Evolutionary conservation across 495 filamentous ascomycete species (phyloP).

Genomic region (Penicillium odoratum): DNA sequence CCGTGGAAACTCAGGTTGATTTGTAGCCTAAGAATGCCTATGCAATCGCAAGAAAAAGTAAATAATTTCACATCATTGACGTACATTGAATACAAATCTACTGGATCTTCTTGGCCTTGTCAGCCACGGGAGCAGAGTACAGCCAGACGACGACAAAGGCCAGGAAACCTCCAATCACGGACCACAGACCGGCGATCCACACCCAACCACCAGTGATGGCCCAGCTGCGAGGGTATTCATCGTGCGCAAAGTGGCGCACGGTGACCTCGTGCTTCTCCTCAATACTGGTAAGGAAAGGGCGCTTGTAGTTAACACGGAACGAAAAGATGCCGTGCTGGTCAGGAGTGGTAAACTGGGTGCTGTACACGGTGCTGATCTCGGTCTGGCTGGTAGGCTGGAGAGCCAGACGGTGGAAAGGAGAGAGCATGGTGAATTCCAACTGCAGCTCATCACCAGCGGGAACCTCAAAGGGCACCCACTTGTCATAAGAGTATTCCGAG

Average conservation of each 20-base stretch:
- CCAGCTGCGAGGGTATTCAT: slow-evolving; percentile 92
- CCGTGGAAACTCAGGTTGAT: slow-evolving; percentile 6
- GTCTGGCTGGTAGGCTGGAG: slow-evolving; percentile 61
- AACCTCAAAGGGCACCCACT: slow-evolving; percentile 70
- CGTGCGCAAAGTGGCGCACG: slow-evolving; percentile 91
- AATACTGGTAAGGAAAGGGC: slow-evolving; percentile 83
- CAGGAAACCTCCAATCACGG: slow-evolving; percentile 80
- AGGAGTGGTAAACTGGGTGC: slow-evolving; percentile 73
- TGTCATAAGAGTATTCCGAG: slow-evolving; percentile 74
- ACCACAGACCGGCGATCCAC: slow-evolving; percentile 88
- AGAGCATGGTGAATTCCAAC: slow-evolving; percentile 98
- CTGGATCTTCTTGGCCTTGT: slow-evolving; percentile 68
- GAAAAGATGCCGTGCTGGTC: slow-evolving; percentile 99
- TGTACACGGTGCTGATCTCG: slow-evolving; percentile 70
- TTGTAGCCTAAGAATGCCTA: not conserved
- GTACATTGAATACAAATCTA: slow-evolving; percentile 40
- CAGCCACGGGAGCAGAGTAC: slow-evolving; percentile 66
- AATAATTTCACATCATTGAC: slow-evolving; percentile 20
- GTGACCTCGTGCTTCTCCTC: slow-evolving; percentile 96
- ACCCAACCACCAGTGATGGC: slow-evolving; percentile 90
- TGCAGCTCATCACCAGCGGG: slow-evolving; percentile 72
- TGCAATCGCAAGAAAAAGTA: slow-evolving; percentile 3
- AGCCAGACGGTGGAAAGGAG: slow-evolving; percentile 90
- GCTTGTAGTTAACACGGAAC: slow-evolving; percentile 93
- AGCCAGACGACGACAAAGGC: slow-evolving; percentile 87